Percentiles rank a stretch among this genome's conserved stretches.
Evolutionary conservation across 1,139 yeast genomes (phyloP).

Genomic region (Nakaseomyces nivariensis): DNA sequence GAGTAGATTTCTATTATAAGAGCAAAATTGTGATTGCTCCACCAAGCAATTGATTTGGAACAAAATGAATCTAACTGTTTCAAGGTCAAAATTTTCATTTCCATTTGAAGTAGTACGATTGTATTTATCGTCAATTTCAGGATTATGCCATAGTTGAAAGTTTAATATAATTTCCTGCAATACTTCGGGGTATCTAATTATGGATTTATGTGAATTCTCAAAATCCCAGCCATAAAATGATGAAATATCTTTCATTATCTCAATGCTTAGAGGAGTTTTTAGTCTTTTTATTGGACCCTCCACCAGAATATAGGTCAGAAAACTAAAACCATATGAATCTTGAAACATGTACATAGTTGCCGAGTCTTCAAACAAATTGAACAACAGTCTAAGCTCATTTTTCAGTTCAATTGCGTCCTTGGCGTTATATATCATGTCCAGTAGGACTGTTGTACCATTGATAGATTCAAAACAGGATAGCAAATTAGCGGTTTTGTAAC

Average conservation of each 20-base stretch:
- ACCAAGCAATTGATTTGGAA: conserved; percentile 49
- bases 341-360: conserved; percentile 13
- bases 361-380: conserved; percentile 9
- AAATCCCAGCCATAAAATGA: conserved; percentile 39
- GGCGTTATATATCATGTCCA: neutral
- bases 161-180: conserved; percentile 39
- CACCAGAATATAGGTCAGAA: conserved; percentile 22
- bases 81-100: conserved; percentile 26
- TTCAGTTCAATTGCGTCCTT: neutral
- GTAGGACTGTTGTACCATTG: neutral
- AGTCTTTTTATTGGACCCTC: conserved; percentile 16
- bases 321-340: conserved; percentile 15
- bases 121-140: conserved; percentile 6
- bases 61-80: conserved; percentile 41
- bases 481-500: neutral
- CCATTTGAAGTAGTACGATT: conserved; percentile 8
- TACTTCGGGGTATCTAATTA: conserved; percentile 37
- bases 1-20: conserved; percentile 43
- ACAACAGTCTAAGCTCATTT: neutral
- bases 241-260: conserved; percentile 35
- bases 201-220: conserved; percentile 34
- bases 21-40: conserved; percentile 39
- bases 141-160: conserved; percentile 41
- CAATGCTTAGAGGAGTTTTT: conserved; percentile 18
- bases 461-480: neutral